Base-by-base conservation (phyloP, 2,329 filamentous ascomycete genomes). In the Aureobasidium sp. region DNA sequence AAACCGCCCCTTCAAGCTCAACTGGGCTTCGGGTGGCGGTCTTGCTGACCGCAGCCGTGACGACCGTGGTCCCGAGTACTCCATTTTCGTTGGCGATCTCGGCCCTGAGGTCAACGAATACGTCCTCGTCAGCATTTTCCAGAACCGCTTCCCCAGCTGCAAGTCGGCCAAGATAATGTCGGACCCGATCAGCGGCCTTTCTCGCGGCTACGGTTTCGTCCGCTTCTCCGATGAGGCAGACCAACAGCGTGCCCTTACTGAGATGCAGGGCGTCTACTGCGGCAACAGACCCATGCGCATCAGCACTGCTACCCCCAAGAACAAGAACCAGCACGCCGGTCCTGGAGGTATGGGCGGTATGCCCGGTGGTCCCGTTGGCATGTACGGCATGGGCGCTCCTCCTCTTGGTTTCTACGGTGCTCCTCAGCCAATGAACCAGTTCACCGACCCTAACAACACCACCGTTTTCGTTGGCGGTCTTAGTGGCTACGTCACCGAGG, bases 161-260 rank as follows among this genome's bases (percentile, higher is more conserved):
- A 97, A 97, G 82, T 96, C 91, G 41, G 94, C 94, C 72, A 99
- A 99, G 84, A 99, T 99, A 78, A 99, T 99, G 94, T 96, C 93
- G 64, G 94, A 99, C 72, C 93, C 94, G 64, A 94, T 97, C 78
- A 96, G 89, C 66, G 94, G 94, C 69, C 93, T 97, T 84, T 97
- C 92, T 66, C 91, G 94, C 66, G 94, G 94, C 61, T 99, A 99
- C 72, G 94, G 94, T 50, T 99, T 99, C 71, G 94, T 99, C 59
- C 91, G 94, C 67, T 99, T 99, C 80, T 91, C 91, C 58, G 91
- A 96, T 68, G 93, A 97, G 80, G 85, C 86, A 67, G 94, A 99
- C 72, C 93, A 97, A 80, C 93, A 99, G 80, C 90, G 92, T 65
- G 93, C 94, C 66, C 82, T 99, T 27, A 88, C 88, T 58, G 94